These are phyloP conservation scores for Fusarium longipes DNA, from an alignment of 2,329 filamentous ascomycete species.

Conservation along the genomic window DNA sequence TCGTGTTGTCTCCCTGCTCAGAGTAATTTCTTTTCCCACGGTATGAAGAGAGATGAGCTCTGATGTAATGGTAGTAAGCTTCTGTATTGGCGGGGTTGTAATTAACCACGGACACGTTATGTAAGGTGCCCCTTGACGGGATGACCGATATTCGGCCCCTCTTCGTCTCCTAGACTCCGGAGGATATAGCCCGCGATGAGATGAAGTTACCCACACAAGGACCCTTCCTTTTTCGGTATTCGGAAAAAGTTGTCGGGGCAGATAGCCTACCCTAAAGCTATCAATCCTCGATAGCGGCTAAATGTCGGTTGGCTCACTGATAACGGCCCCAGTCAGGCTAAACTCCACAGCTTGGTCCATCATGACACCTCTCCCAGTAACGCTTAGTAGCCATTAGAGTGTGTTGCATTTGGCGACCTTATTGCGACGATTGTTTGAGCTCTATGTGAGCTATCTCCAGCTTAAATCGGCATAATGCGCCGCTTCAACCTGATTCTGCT, in stretches of 20 bases:
- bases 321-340: conserved; percentile 34
- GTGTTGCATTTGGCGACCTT: conserved; percentile 15
- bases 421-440: conserved; percentile 25
- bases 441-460: conserved; percentile 46
- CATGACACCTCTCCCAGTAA: conserved; percentile 50
- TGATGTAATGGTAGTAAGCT: conserved; percentile 32
- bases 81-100: conserved; percentile 30
- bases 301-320: not conserved
- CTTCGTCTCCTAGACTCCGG: conserved; percentile 29
- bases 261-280: too few relatives aligned
- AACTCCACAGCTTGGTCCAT: conserved; percentile 43
- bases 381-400: conserved; percentile 24
- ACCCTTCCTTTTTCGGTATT: conserved; percentile 19
- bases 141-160: conserved; percentile 37
- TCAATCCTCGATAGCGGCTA: not conserved
- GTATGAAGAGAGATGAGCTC: conserved; percentile 31
- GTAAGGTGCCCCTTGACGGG: conserved; percentile 21
- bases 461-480: conserved; percentile 60
- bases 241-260: conserved; percentile 11
- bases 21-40: conserved; percentile 1
- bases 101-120: conserved; percentile 25
- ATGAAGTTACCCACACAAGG: conserved; percentile 24
- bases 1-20: not conserved
- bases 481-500: conserved; percentile 59
- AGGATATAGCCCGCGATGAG: conserved; percentile 12